Evolutionary conservation across 2,329 filamentous ascomycete genomes (phyloP), one percentile per base, ranked within the genome.

Genomic region (Dactylellina haptotyla): DNA sequence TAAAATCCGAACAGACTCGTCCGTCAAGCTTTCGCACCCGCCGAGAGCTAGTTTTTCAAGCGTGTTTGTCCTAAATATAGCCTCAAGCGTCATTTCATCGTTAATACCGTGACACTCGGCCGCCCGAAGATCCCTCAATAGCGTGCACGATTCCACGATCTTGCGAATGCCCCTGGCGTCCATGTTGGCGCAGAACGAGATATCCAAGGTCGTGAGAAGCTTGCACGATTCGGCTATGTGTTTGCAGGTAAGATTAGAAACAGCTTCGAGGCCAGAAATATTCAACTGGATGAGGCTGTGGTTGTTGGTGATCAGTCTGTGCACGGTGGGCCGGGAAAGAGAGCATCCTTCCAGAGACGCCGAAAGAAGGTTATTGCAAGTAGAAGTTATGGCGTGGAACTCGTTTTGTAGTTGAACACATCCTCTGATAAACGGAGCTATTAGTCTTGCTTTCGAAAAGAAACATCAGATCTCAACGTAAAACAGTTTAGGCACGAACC

Each of bases 121-220:
- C 8, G 90, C 92, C 69, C 92, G 87, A 28, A 99, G 83, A 77
- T 98, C 93, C 61, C 84, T 89, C 62, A 99, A 82, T 59, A 85
- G 88, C 0, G 85, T 84, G 78, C 95, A 98, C 1, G 86, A 86
- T 71, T 90, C 84, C 0, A 97, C 83, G 1, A 99, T 85, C 57
- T 86, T 86, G 75, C 85, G 87, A 61, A 98, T 83, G 3, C 93
- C 93, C 10, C 86, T 84, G 6, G 91, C 90, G 78, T 95, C 90
- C 79, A 97, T 88, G 73, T 92, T 90, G 76, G 88, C 89, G 82
- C 95, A 99, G 92, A 94, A 98, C 0, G 93, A 96, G 18, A 98
- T 87, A 78, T 97, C 96, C 76, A 98, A 85, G 63, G 87, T 85
- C 80, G 96, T 89, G n/a, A 99, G 84, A 53, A 89, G 88, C 0